Conservation (phyloP, 768 basidiomycete species). For the Mrakia blollopis region DNA sequence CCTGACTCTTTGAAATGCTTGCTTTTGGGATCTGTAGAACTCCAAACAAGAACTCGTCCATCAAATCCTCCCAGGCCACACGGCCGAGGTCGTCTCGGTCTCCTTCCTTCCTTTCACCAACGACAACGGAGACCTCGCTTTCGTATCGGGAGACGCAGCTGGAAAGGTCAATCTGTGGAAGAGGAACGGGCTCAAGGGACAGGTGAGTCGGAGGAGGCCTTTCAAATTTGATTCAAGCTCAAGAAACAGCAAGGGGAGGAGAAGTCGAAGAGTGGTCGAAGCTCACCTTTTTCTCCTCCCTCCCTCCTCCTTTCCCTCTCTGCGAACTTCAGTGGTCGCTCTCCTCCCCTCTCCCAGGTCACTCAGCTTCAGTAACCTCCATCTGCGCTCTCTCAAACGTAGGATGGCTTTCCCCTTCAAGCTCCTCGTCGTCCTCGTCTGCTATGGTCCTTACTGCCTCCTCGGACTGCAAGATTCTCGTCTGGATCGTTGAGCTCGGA, state of each 20-base stretch:
- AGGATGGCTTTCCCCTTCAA: constrained; percentile 29
- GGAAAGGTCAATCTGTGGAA: constrained; percentile 66
- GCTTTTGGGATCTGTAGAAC: not conserved
- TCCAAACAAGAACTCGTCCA: constrained; percentile 45
- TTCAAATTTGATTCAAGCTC: too few species aligned
- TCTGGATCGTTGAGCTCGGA: constrained; percentile 52
- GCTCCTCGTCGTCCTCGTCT: not conserved
- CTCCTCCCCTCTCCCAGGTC: constrained; percentile 53
- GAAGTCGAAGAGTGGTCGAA: not conserved
- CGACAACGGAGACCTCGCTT: constrained; percentile 37
- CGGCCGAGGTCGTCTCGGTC: constrained; percentile 68
- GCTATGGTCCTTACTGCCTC: constrained; percentile 65
- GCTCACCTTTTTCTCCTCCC: not conserved
- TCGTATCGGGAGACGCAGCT: constrained; percentile 71
- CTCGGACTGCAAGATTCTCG: constrained; percentile 72
- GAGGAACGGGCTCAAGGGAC: constrained; percentile 43
- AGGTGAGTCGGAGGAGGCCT: constrained; percentile 14
- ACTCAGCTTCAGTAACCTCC: constrained; percentile 51
- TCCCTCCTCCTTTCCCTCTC: constrained; percentile 38
- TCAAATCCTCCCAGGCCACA: constrained; percentile 69
- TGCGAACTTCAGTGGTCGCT: constrained; percentile 55
- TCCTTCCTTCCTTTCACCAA: constrained; percentile 52
- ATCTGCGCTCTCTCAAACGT: constrained; percentile 63
- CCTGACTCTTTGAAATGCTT: not conserved
- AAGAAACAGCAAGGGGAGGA: constrained; percentile 34